A percentile compares a stretch with the other conserved stretches of the same genome.
These are phyloP conservation scores for Citrullus amarus DNA, from an alignment of 306 rosid species.

Conservation along the genomic window DNA sequence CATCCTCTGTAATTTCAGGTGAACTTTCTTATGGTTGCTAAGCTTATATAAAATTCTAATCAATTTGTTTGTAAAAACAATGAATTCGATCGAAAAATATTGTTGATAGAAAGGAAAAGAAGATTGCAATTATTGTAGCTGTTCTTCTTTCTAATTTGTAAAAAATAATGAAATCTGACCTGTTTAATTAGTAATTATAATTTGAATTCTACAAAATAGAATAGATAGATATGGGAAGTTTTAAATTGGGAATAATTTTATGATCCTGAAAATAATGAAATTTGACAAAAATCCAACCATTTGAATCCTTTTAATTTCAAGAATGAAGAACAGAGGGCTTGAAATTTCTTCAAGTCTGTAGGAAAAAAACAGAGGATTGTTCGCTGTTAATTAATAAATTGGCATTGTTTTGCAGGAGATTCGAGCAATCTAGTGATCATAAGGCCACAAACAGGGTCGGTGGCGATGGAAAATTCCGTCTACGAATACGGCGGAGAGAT, in stretches of 20 bases:
- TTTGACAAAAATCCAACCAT: too few species aligned
- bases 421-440: background rate
- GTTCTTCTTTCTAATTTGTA: too few species aligned
- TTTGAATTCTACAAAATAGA: too few species aligned
- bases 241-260: too few species aligned
- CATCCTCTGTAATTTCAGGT: background rate
- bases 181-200: background rate
- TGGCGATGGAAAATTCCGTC: background rate
- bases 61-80: too few species aligned
- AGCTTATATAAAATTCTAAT: background rate
- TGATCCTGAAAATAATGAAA: too few species aligned
- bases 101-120: too few species aligned
- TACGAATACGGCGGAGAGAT: constrained; percentile 20
- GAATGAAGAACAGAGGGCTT: background rate
- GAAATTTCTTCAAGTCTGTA: background rate
- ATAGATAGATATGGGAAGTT: too few species aligned
- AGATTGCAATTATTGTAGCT: too few species aligned
- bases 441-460: background rate
- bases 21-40: background rate
- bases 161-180: background rate
- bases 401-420: background rate
- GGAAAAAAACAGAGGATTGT: background rate
- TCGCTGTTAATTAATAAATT: background rate
- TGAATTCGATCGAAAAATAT: background rate
- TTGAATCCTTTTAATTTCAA: background rate